Conservation (phyloP, 1,284 basidiomycete genomes). For the Naganishia liquefaciens region DNA sequence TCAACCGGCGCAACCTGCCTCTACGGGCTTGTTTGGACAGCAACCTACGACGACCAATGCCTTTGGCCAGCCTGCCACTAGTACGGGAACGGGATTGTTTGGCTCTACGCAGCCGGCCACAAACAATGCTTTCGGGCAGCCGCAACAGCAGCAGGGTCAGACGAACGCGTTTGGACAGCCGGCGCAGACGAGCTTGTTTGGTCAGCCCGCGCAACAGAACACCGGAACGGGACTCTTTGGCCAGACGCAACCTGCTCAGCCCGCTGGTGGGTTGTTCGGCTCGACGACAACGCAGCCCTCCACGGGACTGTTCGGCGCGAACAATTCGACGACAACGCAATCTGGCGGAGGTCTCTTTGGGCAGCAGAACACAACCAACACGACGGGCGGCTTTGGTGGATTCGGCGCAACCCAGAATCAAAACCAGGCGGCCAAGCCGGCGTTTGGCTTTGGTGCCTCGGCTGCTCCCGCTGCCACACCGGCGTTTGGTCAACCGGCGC, state of each 20-base stretch:
- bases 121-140: constrained; percentile 38
- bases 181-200: constrained; percentile 46
- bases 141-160: constrained; percentile 42
- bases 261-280: constrained; percentile 28
- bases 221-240: constrained; percentile 28
- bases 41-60: constrained; percentile 37
- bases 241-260: constrained; percentile 36
- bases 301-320: constrained; percentile 52
- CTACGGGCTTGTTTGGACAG: constrained; percentile 31
- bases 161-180: constrained; percentile 32
- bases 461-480: constrained; percentile 38
- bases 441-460: constrained; percentile 34
- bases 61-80: constrained; percentile 41
- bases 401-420: constrained; percentile 33
- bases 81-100: constrained; percentile 50
- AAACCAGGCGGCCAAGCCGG: constrained; percentile 29
- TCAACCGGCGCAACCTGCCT: constrained; percentile 28
- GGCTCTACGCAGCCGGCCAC: constrained; percentile 56
- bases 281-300: constrained; percentile 44
- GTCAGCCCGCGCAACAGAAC: constrained; percentile 38
- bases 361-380: constrained; percentile 34
- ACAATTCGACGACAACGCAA: constrained; percentile 35
- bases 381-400: constrained; percentile 27
- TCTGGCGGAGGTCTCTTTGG: constrained; percentile 37
- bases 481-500: constrained; percentile 45